Conservation (phyloP, 2,329 filamentous ascomycete species). For the Parascedosporium putredinis region DNA sequence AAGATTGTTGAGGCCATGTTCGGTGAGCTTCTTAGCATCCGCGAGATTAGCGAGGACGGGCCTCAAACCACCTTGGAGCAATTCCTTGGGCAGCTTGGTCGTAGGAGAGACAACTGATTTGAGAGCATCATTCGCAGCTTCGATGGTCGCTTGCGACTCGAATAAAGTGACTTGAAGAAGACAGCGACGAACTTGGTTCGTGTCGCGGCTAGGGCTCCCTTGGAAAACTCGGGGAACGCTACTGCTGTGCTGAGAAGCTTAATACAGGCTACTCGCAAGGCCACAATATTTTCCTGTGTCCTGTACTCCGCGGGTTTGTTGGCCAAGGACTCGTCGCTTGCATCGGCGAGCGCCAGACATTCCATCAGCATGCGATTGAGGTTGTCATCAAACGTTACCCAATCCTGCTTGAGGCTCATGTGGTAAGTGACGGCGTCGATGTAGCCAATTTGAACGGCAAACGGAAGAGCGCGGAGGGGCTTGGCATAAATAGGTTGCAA, state of each 20-base stretch:
- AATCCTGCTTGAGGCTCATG: constrained; percentile 76
- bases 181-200: constrained; percentile 73
- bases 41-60: constrained; percentile 96
- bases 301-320: constrained; percentile 90
- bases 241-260: constrained; percentile 88
- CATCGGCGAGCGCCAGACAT: constrained; percentile 85
- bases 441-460: constrained; percentile 92
- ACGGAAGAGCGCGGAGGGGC: constrained; percentile 82
- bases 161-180: constrained; percentile 97
- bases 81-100: constrained; percentile 86
- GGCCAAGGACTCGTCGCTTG: constrained; percentile 83
- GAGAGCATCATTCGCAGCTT: constrained; percentile 83
- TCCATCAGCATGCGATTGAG: constrained; percentile 87
- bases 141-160: constrained; percentile 82
- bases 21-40: constrained; percentile 80
- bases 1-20: constrained; percentile 82
- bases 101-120: constrained; percentile 80
- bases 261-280: constrained; percentile 84
- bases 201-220: constrained; percentile 52
- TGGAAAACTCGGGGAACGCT: constrained; percentile 82
- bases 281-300: constrained; percentile 90
- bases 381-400: constrained; percentile 85
- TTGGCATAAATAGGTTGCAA: constrained; percentile 93
- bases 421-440: constrained; percentile 97
- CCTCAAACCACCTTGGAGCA: constrained; percentile 85